Evolutionary conservation across 2,329 filamentous ascomycete species (phyloP).

Genomic region (Exophiala sp.): DNA sequence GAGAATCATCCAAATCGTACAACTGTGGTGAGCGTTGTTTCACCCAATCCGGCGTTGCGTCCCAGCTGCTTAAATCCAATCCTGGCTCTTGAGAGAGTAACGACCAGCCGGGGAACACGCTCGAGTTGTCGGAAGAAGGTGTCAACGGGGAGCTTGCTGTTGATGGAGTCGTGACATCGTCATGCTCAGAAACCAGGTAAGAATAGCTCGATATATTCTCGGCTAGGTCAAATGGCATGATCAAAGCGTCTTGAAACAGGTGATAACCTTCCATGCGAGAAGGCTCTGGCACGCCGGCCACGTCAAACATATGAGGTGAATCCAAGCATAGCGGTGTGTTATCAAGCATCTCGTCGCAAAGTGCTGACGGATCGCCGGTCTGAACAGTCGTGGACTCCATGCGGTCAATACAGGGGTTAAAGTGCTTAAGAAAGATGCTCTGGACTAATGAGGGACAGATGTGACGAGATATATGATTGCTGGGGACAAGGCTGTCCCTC

Average conservation of each 20-base stretch:
- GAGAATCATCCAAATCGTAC: background rate
- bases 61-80: conserved; percentile 1
- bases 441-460: background rate
- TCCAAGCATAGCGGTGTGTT: too few relatives aligned
- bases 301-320: too few relatives aligned
- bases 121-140: background rate
- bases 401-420: too few relatives aligned
- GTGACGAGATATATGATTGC: background rate
- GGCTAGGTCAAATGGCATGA: background rate
- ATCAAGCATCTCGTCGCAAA: too few relatives aligned
- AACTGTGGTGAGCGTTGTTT: background rate
- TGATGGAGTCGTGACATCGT: background rate
- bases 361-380: too few relatives aligned
- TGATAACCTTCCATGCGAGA: background rate
- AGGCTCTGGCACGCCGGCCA: too few relatives aligned
- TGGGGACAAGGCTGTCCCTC: background rate
- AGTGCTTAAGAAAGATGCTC: too few relatives aligned
- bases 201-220: background rate
- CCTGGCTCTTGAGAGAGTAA: background rate
- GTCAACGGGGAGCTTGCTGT: background rate
- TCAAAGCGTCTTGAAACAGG: background rate
- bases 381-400: too few relatives aligned
- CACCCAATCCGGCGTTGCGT: background rate
- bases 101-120: background rate
- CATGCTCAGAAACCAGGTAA: background rate